Evolutionary conservation across 208 protist species (phyloP), one percentile per base, ranked within the genome.

Genomic region (Acanthamoeba lenticulata): DNA sequence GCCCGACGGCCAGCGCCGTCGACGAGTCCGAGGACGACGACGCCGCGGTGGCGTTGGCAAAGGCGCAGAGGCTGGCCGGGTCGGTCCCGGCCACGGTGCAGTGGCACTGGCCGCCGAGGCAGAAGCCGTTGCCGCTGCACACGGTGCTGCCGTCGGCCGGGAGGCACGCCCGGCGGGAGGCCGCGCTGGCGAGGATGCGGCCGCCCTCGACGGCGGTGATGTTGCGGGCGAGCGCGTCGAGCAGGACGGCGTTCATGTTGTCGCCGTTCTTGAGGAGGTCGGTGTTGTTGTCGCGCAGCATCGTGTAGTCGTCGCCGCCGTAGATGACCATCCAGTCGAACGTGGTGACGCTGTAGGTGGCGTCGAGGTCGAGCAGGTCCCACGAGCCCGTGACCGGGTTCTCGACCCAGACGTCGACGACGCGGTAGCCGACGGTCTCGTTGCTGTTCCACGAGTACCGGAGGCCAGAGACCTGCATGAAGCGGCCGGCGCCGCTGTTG

Each of bases 241-340:
- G 55, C 24, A 92, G 21, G 15, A 92, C 86, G 29, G 57, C 32
- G 57, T 77, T 92, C 57, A 92, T 47, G 55, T 77, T 74, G 62
- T 52, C 42, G 11, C 86, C 86, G n/a, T 47, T 65, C 24, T 92
- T 92, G 42, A 65, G 21, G 11, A 92, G 55, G 29, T 36, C 9
- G 19, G 55, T 57, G 5, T 38, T 29, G 62, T 92, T 74, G 17
- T 32, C 42, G 24, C 36, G 55, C 2, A 92, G 38, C 86, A 92
- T 92, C 34, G 86, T 74, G 45, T 92, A 92, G 86, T 72, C 86
- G 38, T 92, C 86, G 40, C 86, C 86, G 62, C 86, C 86, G 38
- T 42, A 67, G 57, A 92, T 92, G 11, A 74, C 45, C n/a, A 77
- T 17, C 62, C 86, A 77, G 11, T 38, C 27, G 57, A 52, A 47